Percentiles rank a stretch among this genome's conserved stretches.
These are phyloP conservation scores for Voacanga thouarsii DNA, from an alignment of 257 asterid species.

Conservation along the genomic window DNA sequence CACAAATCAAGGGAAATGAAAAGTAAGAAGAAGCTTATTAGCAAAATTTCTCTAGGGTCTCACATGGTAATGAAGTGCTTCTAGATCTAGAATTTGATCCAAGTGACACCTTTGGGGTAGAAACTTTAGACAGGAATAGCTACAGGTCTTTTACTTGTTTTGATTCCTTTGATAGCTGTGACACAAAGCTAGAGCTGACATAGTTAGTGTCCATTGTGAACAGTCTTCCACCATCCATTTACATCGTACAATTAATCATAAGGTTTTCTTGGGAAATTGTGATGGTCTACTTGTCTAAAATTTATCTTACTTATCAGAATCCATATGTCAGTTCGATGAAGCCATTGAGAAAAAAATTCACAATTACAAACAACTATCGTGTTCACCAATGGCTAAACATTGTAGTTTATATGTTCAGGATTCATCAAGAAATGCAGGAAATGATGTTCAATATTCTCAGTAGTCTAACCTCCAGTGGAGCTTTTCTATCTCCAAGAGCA, in stretches of 20 bases:
- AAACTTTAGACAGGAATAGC: slow-evolving; percentile 60
- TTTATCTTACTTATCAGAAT: not conserved
- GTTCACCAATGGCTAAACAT: no score
- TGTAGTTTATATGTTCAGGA: not conserved
- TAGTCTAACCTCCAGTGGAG: slow-evolving; percentile 78
- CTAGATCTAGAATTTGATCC: slow-evolving; percentile 18
- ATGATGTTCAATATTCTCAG: not conserved
- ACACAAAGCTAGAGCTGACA: slow-evolving; percentile 82
- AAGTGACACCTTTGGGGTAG: slow-evolving; percentile 14
- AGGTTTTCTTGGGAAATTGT: slow-evolving; percentile 20
- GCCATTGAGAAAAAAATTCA: not conserved
- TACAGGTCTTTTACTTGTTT: slow-evolving; percentile 85
- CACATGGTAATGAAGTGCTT: slow-evolving; percentile 33
- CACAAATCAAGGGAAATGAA: not conserved
- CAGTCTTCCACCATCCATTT: slow-evolving; percentile 96
- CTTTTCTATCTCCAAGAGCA: slow-evolving; percentile 98
- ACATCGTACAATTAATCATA: slow-evolving; percentile 87
- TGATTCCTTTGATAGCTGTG: slow-evolving; percentile 96
- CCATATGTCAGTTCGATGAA: not conserved
- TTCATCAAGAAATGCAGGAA: not conserved
- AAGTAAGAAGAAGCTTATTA: not conserved
- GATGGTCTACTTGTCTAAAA: not conserved
- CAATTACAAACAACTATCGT: no score
- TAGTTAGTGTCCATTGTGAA: slow-evolving; percentile 94
- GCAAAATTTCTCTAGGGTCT: not conserved